Base-by-base conservation (phyloP, 2,329 filamentous ascomycete genomes). In the Coleophoma crateriformis region DNA sequence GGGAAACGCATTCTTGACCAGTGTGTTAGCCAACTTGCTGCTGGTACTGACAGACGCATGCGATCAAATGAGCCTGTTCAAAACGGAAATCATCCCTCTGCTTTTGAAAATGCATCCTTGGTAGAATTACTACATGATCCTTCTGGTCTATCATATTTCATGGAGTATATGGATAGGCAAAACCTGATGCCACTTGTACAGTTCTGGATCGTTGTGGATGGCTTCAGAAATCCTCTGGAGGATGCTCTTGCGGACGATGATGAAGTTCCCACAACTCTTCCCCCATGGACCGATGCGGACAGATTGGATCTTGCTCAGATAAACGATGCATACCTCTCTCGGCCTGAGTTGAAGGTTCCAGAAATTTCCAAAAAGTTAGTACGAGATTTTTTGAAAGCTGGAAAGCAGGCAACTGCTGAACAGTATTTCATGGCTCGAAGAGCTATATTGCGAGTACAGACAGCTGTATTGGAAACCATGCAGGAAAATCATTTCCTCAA, bases 81-180 rank as follows among this genome's bases (percentile, higher is more conserved):
- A 15, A 60, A 67, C 46, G 59, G 55, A 43, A 48, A 45, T 32
- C 57, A 62, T 33, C 70, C 78, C n/a, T 86, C 87, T 2, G 79
- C 77, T 41, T 72, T 91, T 37, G 85, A 90, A 55, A 87, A 87
- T 58, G 85, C 86, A 7, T 84, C 88, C 1, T 74, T 97, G 2
- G 81, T 85, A 12, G 90, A 97, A 56, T 77, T 99, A n/a, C 76
- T 99, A 50, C 87, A 91, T 58, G 90, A 95, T 67, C 82, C 94
- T 2, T 87, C 92, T 1, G 92, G 90, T 0, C 75, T 99, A 8
- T 97, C 94, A 2, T 99, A 96, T 65, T 97, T 99, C 71, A 99
- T 99, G 94, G 94, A 99, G 65, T 97, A 90, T 63, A 99, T 99
- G 94, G 94, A 99, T 65, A 84, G 94, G 39, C 87, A 91, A 64